Conservation (phyloP, 306 rosid genomes). For the Betula pendula region DNA sequence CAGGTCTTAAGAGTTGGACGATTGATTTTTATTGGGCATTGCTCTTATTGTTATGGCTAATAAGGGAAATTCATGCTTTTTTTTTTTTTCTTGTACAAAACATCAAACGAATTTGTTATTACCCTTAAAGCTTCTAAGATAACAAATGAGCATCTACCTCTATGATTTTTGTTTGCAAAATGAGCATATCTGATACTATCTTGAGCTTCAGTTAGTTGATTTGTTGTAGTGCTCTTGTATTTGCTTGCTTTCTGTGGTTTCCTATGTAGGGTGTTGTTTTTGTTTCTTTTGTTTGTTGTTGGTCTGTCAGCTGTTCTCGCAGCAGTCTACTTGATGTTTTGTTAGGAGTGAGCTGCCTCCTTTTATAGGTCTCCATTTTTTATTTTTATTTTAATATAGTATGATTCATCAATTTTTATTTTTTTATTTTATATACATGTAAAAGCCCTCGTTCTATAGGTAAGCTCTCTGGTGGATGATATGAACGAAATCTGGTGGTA, state of each 20-base stretch:
- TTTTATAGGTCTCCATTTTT: too few species aligned
- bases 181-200: neutral
- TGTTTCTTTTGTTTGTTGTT: neutral
- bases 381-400: too few species aligned
- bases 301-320: neutral
- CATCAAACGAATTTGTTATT: neutral
- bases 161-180: slow-evolving; percentile 14
- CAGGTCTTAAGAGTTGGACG: neutral
- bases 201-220: neutral
- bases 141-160: slow-evolving; percentile 1
- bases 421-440: neutral
- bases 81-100: slow-evolving; percentile 22
- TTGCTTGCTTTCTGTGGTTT: neutral
- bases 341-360: too few species aligned
- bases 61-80: neutral
- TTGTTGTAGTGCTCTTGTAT: neutral
- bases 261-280: neutral
- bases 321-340: too few species aligned
- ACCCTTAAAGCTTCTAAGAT: slow-evolving; percentile 10
- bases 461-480: neutral
- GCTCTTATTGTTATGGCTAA: slow-evolving; percentile 58
- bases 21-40: neutral
- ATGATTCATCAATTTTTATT: too few species aligned
- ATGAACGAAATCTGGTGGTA: neutral
- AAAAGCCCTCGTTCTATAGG: neutral